Evolutionary conservation across 2,329 filamentous ascomycete species (phyloP).

Genomic region (Botrytis galanthina): DNA sequence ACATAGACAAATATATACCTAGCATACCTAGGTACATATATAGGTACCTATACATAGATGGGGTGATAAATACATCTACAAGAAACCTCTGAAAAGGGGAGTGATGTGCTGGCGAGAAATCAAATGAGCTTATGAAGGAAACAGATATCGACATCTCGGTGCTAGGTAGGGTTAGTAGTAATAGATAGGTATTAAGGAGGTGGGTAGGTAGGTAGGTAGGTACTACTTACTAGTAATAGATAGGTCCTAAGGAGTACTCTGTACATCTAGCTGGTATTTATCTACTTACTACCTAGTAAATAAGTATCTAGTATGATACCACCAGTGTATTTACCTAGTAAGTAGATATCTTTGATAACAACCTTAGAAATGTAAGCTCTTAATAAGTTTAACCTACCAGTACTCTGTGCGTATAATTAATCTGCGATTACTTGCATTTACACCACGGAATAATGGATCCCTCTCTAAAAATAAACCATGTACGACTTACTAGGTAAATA

Average conservation of each 20-base stretch:
- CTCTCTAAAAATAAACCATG: not conserved
- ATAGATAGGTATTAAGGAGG: no score
- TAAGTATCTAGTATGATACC: no score
- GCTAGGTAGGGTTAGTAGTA: no score
- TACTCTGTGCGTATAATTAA: not conserved
- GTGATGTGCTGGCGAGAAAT: not conserved
- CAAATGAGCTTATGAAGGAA: not conserved
- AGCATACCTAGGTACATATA: no score
- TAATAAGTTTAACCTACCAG: no score
- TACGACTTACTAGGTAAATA: not conserved
- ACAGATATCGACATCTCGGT: not conserved
- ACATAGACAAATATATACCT: no score
- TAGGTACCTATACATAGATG: no score
- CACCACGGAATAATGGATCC: not conserved
- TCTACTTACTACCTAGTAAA: no score
- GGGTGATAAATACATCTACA: not conserved
- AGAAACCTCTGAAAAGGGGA: not conserved
- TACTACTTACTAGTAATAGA: no score
- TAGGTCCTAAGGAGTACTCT: not conserved
- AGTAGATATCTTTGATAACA: not conserved
- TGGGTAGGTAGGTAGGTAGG: no score
- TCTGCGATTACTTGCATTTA: not conserved
- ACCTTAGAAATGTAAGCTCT: not conserved
- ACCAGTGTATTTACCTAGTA: no score
- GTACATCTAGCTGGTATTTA: no score